Conservation (phyloP, 2,329 filamentous ascomycete genomes). For the Colletotrichum gigasporum region DNA sequence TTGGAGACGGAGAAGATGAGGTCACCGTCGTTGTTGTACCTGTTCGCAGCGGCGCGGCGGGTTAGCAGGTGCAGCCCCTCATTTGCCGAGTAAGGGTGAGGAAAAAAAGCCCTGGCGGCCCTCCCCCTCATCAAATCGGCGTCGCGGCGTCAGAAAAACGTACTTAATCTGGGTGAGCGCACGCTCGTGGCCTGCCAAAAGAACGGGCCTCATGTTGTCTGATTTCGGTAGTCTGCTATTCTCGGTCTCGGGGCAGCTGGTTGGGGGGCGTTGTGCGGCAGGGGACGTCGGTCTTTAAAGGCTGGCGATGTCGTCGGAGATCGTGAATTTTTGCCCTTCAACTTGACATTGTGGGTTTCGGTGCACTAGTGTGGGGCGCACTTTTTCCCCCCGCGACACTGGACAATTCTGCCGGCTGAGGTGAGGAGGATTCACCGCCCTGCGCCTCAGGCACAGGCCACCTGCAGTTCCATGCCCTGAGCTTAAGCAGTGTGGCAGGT, state of each 20-base stretch:
- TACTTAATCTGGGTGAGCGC: constrained; percentile 94
- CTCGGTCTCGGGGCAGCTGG: constrained; percentile 27
- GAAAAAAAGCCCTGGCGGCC: constrained; percentile 5
- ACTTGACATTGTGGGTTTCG: constrained; percentile 32
- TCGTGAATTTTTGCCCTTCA: constrained; percentile 34
- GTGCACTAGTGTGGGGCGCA: constrained; percentile 30
- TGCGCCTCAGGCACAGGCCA: constrained; percentile 23
- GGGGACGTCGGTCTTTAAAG: constrained; percentile 33
- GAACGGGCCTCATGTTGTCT: constrained; percentile 90
- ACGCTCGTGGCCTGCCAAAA: constrained; percentile 96
- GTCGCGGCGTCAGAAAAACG: constrained; percentile 37
- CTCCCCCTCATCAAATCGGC: constrained; percentile 19
- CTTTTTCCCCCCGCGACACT: constrained; percentile 31
- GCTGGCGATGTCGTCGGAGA: constrained; percentile 29
- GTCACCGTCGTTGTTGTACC: constrained; percentile 94
- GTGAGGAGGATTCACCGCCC: constrained; percentile 20
- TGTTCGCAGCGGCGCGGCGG: constrained; percentile 41
- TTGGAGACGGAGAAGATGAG: constrained; percentile 96
- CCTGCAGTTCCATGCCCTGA: constrained; percentile 3
- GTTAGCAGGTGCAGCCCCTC: constrained; percentile 19
- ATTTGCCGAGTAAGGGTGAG: not conserved
- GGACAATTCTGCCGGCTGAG: constrained; percentile 29
- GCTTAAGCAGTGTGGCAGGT: not conserved
- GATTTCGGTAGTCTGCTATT: constrained; percentile 31
- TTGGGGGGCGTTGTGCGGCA: constrained; percentile 28